A percentile compares a stretch with the other conserved stretches of the same genome.
These are phyloP conservation scores for Colletotrichum sp. DNA, from an alignment of 2,329 filamentous ascomycete genomes.

Conservation along the genomic window DNA sequence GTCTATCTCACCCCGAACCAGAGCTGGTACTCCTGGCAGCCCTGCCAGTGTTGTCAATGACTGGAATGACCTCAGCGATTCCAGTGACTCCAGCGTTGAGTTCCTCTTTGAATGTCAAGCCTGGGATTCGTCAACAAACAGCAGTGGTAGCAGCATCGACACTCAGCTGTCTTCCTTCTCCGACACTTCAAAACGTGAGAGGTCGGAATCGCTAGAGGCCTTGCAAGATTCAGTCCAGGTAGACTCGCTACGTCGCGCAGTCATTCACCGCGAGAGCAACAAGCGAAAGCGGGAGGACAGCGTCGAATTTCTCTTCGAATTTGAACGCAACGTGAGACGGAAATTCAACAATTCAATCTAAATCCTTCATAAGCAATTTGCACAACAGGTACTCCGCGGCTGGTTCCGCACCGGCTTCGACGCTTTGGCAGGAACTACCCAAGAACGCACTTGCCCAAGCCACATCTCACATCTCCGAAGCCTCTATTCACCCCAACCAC, in stretches of 20 bases:
- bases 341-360: neutral
- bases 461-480: neutral
- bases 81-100: neutral
- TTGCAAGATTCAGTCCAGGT: neutral
- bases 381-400: neutral
- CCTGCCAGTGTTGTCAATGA: neutral
- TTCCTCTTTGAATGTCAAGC: neutral
- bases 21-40: neutral
- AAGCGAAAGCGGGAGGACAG: conserved; percentile 9
- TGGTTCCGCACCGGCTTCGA: neutral
- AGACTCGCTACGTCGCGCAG: neutral
- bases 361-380: neutral
- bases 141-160: neutral
- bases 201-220: neutral
- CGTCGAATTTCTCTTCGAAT: conserved; percentile 1
- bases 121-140: neutral
- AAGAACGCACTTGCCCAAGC: neutral
- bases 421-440: neutral
- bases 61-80: neutral
- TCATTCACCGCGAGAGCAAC: neutral
- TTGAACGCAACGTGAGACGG: neutral
- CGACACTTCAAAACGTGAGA: neutral
- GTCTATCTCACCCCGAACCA: neutral
- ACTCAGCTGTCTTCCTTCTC: neutral
- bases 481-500: neutral